Conservation (phyloP, 208 protist species). For the Crithidia fasciculata region DNA sequence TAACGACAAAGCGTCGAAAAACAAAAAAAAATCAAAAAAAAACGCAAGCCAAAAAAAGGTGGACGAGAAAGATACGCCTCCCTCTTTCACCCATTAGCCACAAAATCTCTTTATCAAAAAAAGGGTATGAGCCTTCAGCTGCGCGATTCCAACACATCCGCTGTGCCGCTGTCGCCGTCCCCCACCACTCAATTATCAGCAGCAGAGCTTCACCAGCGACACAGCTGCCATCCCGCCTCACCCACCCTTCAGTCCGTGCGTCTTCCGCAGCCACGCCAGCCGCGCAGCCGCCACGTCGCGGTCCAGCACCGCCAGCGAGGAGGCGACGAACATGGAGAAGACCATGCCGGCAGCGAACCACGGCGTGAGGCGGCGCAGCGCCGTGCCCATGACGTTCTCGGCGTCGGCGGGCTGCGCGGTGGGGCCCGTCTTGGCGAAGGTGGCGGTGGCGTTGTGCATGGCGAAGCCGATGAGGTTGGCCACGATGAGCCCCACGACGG, state of each 20-base stretch:
- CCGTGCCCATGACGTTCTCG: not conserved
- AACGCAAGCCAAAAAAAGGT: too few species aligned
- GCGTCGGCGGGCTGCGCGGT: not conserved
- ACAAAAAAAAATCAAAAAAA: too few species aligned
- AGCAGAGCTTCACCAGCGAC: not conserved
- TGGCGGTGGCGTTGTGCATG: conserved; percentile 11
- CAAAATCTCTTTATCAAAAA: too few species aligned
- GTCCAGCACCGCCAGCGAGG: conserved; percentile 16
- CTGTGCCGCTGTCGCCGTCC: too few species aligned
- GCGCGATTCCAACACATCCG: too few species aligned
- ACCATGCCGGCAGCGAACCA: not conserved
- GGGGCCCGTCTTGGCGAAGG: not conserved
- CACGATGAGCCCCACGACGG: conserved; percentile 50
- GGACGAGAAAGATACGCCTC: too few species aligned
- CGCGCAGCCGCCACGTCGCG: conserved; percentile 2
- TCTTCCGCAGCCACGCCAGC: not conserved
- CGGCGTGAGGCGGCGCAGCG: not conserved
- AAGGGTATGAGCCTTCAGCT: too few species aligned
- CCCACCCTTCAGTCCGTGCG: not conserved
- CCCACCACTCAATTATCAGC: too few species aligned
- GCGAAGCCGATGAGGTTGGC: conserved; percentile 57
- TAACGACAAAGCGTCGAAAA: too few species aligned
- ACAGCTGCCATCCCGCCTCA: too few species aligned
- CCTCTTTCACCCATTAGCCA: too few species aligned
- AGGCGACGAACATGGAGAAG: conserved; percentile 5